phyloP scores from a whole-genome alignment of 2,329 filamentous ascomycete species.

The Hortaea werneckii region DNA sequence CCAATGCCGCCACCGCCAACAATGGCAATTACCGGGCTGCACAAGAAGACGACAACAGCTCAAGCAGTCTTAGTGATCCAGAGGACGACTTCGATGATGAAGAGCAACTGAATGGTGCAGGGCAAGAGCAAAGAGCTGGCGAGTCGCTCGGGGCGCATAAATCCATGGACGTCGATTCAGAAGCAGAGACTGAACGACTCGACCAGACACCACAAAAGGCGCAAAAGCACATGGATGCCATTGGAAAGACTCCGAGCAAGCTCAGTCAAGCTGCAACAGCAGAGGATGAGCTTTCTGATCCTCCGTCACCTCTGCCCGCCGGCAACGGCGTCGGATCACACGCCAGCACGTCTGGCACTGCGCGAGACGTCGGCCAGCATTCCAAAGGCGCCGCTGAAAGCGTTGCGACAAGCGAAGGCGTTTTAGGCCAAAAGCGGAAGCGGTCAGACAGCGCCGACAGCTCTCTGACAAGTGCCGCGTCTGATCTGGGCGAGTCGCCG shows the following conservation, averaged over 20 bases:
- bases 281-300: slow-evolving; percentile 31
- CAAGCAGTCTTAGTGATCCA: slow-evolving; percentile 87
- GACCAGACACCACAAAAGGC: slow-evolving; percentile 51
- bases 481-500: slow-evolving; percentile 25
- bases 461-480: slow-evolving; percentile 27
- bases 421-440: slow-evolving; percentile 34
- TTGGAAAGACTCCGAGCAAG: slow-evolving; percentile 67
- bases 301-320: slow-evolving; percentile 21
- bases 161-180: slow-evolving; percentile 51
- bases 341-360: slow-evolving; percentile 20
- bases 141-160: slow-evolving; percentile 12
- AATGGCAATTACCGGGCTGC: not conserved
- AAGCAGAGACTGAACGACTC: slow-evolving; percentile 88
- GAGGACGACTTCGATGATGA: slow-evolving; percentile 55
- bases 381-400: not conserved
- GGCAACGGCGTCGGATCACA: slow-evolving; percentile 22
- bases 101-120: slow-evolving; percentile 7
- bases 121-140: not conserved
- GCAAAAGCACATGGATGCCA: slow-evolving; percentile 28
- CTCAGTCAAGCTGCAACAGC: slow-evolving; percentile 49
- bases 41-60: slow-evolving; percentile 39
- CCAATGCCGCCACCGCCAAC: not conserved
- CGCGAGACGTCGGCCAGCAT: slow-evolving; percentile 7
- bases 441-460: slow-evolving; percentile 31
- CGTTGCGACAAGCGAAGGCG: not conserved